phyloP scores from a whole-genome alignment of 1,284 basidiomycete species.

The Irpex sp. region DNA sequence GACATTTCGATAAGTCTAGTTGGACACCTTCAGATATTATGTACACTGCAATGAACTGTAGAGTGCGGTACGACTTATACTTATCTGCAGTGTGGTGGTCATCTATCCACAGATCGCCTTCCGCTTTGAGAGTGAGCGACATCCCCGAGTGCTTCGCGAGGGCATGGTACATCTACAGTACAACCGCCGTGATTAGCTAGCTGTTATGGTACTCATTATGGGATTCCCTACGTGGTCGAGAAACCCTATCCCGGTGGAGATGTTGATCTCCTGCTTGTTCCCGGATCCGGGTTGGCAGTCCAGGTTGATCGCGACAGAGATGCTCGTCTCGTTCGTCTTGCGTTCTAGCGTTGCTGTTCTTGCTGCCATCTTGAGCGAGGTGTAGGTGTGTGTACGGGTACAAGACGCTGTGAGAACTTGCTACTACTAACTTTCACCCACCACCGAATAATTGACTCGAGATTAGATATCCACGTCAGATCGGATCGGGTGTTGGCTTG shows the following conservation, averaged over 20 bases:
- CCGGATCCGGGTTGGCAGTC: slow-evolving; percentile 73
- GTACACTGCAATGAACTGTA: no score
- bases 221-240: slow-evolving; percentile 89
- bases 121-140: slow-evolving; percentile 87
- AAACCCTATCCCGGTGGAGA: slow-evolving; percentile 97
- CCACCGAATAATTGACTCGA: not conserved
- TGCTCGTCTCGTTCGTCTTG: slow-evolving; percentile 92
- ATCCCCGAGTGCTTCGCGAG: slow-evolving; percentile 93
- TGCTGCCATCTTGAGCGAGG: slow-evolving; percentile 35
- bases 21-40: no score
- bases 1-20: slow-evolving; percentile 16
- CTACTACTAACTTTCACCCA: not conserved
- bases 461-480: not conserved
- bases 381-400: not conserved
- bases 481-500: not conserved
- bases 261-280: slow-evolving; percentile 71
- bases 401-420: not conserved
- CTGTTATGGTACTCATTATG: no score
- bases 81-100: slow-evolving; percentile 99
- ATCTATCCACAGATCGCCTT: slow-evolving; percentile 97
- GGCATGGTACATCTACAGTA: slow-evolving; percentile 85
- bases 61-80: no score
- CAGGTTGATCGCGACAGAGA: slow-evolving; percentile 79
- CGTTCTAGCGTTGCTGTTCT: slow-evolving; percentile 76
- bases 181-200: not conserved